Evolutionary conservation across 2,329 filamentous ascomycete species (phyloP).

Genomic region (Phialemoniopsis sp.): DNA sequence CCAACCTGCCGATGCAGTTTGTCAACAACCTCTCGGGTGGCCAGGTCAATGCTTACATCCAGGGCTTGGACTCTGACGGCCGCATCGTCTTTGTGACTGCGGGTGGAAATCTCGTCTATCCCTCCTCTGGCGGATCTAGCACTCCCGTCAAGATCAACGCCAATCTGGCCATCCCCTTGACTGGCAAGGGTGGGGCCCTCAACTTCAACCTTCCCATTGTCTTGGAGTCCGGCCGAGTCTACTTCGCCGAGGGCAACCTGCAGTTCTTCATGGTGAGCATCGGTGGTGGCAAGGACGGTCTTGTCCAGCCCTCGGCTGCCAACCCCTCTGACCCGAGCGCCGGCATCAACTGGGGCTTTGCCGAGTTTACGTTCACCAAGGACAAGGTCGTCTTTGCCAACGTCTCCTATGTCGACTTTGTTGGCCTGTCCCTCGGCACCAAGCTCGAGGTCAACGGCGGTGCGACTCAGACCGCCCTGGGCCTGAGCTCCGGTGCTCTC

Average conservation of each 20-base stretch:
- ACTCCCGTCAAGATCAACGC: conserved; percentile 28
- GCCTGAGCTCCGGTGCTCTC: conserved; percentile 30
- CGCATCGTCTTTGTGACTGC: conserved; percentile 36
- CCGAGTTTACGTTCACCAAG: conserved; percentile 40
- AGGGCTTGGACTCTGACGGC: conserved; percentile 33
- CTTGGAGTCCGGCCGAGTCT: conserved; percentile 33
- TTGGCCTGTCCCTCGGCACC: conserved; percentile 48
- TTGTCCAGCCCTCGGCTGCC: conserved; percentile 44
- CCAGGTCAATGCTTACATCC: conserved; percentile 38
- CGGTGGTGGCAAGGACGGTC: conserved; percentile 19
- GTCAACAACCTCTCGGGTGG: conserved; percentile 37
- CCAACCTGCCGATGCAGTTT: conserved; percentile 22
- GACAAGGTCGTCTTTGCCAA: conserved; percentile 37
- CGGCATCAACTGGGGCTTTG: conserved; percentile 42
- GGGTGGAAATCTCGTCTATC: conserved; percentile 36
- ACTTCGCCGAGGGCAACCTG: conserved; percentile 37
- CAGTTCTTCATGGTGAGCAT: conserved; percentile 34
- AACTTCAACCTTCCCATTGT: conserved; percentile 33
- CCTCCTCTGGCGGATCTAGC: conserved; percentile 26
- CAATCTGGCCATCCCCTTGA: conserved; percentile 39
- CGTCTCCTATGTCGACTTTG: conserved; percentile 47
- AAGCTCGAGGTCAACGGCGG: conserved; percentile 29
- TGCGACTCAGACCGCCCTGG: conserved; percentile 30
- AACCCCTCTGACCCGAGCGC: conserved; percentile 38
- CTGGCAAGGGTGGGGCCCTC: conserved; percentile 26